A percentile compares a stretch with the other conserved stretches of the same genome.
phyloP scores from a whole-genome alignment of 2,329 filamentous ascomycete species.

The Grosmannia penicillata region DNA sequence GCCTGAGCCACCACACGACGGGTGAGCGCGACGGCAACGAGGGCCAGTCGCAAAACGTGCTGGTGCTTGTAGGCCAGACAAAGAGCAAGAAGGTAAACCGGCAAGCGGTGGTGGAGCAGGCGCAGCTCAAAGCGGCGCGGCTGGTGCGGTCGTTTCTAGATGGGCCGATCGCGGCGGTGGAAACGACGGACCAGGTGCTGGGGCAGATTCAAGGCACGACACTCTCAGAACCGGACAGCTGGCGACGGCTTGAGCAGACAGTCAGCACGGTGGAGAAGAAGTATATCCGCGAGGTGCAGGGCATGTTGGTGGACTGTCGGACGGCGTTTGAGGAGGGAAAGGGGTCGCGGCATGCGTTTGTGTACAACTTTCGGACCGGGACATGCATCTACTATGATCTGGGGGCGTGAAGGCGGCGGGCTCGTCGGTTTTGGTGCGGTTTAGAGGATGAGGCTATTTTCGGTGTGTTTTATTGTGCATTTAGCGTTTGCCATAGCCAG shows the following conservation, averaged over 20 bases:
- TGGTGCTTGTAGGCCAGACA: conserved; percentile 69
- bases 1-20: neutral
- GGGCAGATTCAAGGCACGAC: conserved; percentile 59
- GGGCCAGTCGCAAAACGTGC: conserved; percentile 49
- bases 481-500: too few relatives aligned
- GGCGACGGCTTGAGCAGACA: conserved; percentile 66
- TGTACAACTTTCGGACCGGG: conserved; percentile 83
- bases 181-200: conserved; percentile 73
- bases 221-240: conserved; percentile 68
- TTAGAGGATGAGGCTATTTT: too few relatives aligned
- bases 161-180: conserved; percentile 74
- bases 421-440: too few relatives aligned
- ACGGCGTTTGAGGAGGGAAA: conserved; percentile 37
- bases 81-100: conserved; percentile 87
- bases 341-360: conserved; percentile 58
- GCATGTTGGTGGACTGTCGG: conserved; percentile 53
- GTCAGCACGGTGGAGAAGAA: conserved; percentile 64
- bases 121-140: conserved; percentile 41
- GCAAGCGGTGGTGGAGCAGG: conserved; percentile 70
- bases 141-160: conserved; percentile 57
- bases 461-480: too few relatives aligned
- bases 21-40: conserved; percentile 13
- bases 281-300: conserved; percentile 71
- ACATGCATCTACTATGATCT: conserved; percentile 80
- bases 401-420: conserved; percentile 19